Conservation (phyloP, 2,329 filamentous ascomycete genomes). For the Talaromyces islandicus region DNA sequence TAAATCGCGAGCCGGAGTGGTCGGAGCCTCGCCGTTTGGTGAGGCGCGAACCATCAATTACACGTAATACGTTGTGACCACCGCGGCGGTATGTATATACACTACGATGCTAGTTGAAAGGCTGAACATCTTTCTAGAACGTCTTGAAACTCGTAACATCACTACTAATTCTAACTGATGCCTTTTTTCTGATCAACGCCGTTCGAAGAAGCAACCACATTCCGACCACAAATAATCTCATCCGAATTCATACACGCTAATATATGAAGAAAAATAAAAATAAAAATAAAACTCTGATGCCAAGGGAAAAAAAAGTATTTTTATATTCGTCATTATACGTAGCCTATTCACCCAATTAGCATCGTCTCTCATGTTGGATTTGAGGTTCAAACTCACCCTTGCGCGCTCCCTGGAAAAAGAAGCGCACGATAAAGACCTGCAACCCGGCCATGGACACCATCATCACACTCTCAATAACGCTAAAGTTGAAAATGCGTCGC, state of each 20-base stretch:
- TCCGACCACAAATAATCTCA: background rate
- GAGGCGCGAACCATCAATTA: no score
- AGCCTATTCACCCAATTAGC: background rate
- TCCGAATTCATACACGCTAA: conserved; percentile 4
- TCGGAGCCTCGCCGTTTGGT: no score
- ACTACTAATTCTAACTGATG: background rate
- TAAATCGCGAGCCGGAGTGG: no score
- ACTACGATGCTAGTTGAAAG: no score
- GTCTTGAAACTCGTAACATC: background rate
- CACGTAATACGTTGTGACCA: no score
- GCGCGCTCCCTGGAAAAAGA: conserved; percentile 92
- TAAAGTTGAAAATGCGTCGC: conserved; percentile 94
- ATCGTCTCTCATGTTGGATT: background rate
- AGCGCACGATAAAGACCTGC: conserved; percentile 94
- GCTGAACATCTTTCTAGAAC: no score
- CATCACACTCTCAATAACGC: conserved; percentile 82
- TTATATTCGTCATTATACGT: conserved; percentile 5
- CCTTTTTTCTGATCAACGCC: background rate
- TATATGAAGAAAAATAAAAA: background rate
- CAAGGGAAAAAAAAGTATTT: background rate
- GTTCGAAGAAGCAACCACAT: background rate
- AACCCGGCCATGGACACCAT: conserved; percentile 93
- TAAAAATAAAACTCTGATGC: background rate
- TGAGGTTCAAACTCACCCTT: conserved; percentile 46
- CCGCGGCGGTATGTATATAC: no score